Conservation (phyloP, 305 asterid species). For the Fraxinus greggii region DNA sequence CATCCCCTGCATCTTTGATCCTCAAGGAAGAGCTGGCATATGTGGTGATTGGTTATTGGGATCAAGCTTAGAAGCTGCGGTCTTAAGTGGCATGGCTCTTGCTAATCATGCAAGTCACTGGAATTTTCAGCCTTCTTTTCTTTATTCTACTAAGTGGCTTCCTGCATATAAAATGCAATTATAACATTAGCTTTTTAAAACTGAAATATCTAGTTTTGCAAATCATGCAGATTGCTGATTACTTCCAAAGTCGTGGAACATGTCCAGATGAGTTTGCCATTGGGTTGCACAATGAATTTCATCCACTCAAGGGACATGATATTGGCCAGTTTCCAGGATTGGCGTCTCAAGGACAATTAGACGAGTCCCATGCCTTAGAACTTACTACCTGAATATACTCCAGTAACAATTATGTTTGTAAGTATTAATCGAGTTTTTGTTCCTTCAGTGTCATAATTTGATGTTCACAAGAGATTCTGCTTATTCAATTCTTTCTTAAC, state of each 20-base stretch:
- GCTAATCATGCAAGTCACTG: constrained; percentile 73
- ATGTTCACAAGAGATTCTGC: not conserved
- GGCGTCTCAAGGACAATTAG: constrained; percentile 43
- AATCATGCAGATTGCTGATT: constrained; percentile 71
- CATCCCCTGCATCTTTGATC: constrained; percentile 87
- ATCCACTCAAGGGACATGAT: constrained; percentile 68
- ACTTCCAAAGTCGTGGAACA: constrained; percentile 67
- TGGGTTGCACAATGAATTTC: constrained; percentile 64
- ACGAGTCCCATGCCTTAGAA: constrained; percentile 43
- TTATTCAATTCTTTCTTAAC: not conserved
- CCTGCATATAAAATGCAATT: not conserved
- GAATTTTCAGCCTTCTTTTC: constrained; percentile 2
- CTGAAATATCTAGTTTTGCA: not conserved
- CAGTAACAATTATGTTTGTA: not conserved
- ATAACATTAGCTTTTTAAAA: not conserved
- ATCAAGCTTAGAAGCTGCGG: constrained; percentile 90
- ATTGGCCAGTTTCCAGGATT: constrained; percentile 92
- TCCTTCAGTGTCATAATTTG: constrained; percentile 12
- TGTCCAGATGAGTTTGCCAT: constrained; percentile 78
- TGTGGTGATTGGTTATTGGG: constrained; percentile 98
- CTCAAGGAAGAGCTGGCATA: constrained; percentile 92
- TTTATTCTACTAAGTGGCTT: constrained; percentile 9
- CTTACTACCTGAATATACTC: constrained; percentile 38
- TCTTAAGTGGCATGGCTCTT: constrained; percentile 88
- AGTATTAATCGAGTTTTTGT: constrained; percentile 14